Conservation (phyloP, 2,329 filamentous ascomycete genomes). For the Aspergillus sp. region DNA sequence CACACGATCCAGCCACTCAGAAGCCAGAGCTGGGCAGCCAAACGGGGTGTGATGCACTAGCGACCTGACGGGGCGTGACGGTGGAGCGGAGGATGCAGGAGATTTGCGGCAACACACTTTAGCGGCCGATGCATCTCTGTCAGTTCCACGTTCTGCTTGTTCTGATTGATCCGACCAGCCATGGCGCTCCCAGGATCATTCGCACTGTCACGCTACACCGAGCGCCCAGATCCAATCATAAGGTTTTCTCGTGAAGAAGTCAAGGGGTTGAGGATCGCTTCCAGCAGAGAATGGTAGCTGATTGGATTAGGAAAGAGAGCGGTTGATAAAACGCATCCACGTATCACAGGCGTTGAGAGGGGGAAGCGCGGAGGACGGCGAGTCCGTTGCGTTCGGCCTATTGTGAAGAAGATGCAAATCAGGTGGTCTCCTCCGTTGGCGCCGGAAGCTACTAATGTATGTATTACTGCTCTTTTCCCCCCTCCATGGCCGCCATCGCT, state of each 20-base stretch:
- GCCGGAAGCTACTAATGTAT: slow-evolving; percentile 16
- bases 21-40: slow-evolving; percentile 9
- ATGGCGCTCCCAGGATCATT: not conserved
- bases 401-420: slow-evolving; percentile 5
- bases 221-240: slow-evolving; percentile 16
- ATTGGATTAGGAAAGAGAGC: slow-evolving; percentile 18
- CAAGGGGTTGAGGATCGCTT: slow-evolving; percentile 10
- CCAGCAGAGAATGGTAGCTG: not conserved
- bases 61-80: slow-evolving; percentile 20
- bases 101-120: slow-evolving; percentile 24
- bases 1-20: slow-evolving; percentile 2
- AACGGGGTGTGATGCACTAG: slow-evolving; percentile 11
- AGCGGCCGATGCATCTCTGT: slow-evolving; percentile 20
- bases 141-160: slow-evolving; percentile 7
- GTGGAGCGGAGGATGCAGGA: slow-evolving; percentile 22
- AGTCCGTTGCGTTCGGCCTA: not conserved
- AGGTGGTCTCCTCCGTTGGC: slow-evolving; percentile 19
- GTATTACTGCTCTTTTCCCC: slow-evolving; percentile 16
- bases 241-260: slow-evolving; percentile 20
- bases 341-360: slow-evolving; percentile 9
- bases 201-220: not conserved
- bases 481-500: slow-evolving; percentile 5
- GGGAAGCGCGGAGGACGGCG: slow-evolving; percentile 7
- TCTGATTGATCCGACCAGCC: slow-evolving; percentile 16
- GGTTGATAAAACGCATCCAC: slow-evolving; percentile 15